A percentile compares a stretch with the other conserved stretches of the same genome.
Conservation (phyloP, 257 asterid genomes). For the Cynanchum wilfordii region DNA sequence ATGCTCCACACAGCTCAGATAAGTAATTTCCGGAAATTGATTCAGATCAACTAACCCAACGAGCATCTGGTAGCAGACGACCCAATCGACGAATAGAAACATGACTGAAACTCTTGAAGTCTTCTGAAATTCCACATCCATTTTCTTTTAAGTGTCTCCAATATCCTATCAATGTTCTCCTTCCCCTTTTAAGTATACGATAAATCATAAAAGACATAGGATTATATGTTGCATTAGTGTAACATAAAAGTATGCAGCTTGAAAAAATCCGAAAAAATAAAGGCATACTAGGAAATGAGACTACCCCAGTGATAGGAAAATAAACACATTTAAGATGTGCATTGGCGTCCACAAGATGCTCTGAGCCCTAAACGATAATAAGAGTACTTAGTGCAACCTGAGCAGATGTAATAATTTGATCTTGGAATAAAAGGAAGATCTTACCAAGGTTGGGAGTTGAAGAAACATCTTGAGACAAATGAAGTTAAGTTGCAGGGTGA, state of each 20-base stretch:
- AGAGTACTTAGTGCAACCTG: neutral
- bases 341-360: slow-evolving; percentile 44
- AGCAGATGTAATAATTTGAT: neutral
- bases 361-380: slow-evolving; percentile 30
- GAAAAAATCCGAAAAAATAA: neutral
- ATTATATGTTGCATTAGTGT: neutral
- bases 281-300: neutral
- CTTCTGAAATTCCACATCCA: slow-evolving; percentile 44
- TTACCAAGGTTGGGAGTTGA: slow-evolving; percentile 33
- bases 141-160: slow-evolving; percentile 36
- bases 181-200: slow-evolving; percentile 41
- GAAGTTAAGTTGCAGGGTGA: slow-evolving; percentile 49
- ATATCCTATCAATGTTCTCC: slow-evolving; percentile 48
- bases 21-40: neutral
- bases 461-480: slow-evolving; percentile 22
- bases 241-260: no score
- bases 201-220: neutral
- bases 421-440: slow-evolving; percentile 6
- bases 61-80: slow-evolving; percentile 81
- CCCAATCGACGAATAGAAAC: slow-evolving; percentile 75
- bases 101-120: slow-evolving; percentile 51
- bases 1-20: neutral
- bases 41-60: slow-evolving; percentile 52
- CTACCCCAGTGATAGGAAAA: slow-evolving; percentile 58
- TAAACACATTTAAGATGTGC: slow-evolving; percentile 69